These are phyloP conservation scores for Clarireedia hainanense DNA, from an alignment of 2,329 filamentous ascomycete species.

Conservation along the genomic window DNA sequence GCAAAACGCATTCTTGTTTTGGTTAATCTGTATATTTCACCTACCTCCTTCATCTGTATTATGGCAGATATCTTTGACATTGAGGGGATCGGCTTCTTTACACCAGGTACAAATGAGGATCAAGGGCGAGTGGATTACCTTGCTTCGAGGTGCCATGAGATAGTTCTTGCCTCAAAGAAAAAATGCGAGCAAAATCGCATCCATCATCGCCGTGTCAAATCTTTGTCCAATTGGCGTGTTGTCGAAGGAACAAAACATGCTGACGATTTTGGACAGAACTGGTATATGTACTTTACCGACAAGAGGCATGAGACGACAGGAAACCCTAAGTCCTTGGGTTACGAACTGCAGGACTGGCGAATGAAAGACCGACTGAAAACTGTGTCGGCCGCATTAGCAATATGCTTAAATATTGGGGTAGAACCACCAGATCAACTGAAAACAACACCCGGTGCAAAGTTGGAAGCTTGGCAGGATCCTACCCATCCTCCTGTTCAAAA, in stretches of 20 bases:
- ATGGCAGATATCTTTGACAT: slow-evolving; percentile 4
- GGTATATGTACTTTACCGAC: slow-evolving; percentile 99
- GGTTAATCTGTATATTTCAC: slow-evolving; percentile 1
- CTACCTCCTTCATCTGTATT: not conserved
- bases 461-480: slow-evolving; percentile 96
- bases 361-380: slow-evolving; percentile 97
- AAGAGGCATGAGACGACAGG: slow-evolving; percentile 95
- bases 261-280: slow-evolving; percentile 56
- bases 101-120: not conserved
- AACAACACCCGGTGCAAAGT: slow-evolving; percentile 83
- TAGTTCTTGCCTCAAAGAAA: not conserved
- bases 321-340: slow-evolving; percentile 62
- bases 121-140: not conserved
- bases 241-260: slow-evolving; percentile 3
- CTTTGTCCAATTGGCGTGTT: not conserved
- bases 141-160: not conserved
- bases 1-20: not conserved
- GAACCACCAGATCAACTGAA: slow-evolving; percentile 96
- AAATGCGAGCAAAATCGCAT: not conserved
- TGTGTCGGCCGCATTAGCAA: slow-evolving; percentile 85
- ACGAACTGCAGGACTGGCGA: slow-evolving; percentile 82
- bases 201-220: not conserved
- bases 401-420: slow-evolving; percentile 95
- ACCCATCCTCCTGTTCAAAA: slow-evolving; percentile 73
- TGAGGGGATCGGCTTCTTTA: slow-evolving; percentile 1